Percentiles rank a stretch among this genome's conserved stretches.
These are phyloP conservation scores for Nicotiana benthamiana DNA, from an alignment of 257 asterid genomes.

Conservation along the genomic window DNA sequence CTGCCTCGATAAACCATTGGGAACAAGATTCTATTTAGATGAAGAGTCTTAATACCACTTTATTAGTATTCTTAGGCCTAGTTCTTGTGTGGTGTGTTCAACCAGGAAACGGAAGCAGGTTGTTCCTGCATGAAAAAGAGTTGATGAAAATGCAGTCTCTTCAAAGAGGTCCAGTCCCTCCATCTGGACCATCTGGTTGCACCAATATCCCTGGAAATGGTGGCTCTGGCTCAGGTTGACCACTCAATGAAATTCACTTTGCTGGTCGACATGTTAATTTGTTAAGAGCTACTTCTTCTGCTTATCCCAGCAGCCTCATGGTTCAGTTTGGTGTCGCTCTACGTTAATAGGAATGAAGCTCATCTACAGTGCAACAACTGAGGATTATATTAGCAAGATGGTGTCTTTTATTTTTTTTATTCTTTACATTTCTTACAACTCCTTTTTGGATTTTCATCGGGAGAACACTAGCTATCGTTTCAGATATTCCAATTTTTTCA, in stretches of 20 bases:
- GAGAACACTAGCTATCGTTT: background rate
- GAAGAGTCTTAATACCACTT: conserved; percentile 8
- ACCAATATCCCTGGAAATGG: conserved; percentile 54
- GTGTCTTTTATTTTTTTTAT: background rate
- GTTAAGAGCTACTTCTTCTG: background rate
- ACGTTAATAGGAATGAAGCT: conserved; percentile 7
- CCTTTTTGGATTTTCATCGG: background rate
- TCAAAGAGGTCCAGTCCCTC: conserved; percentile 47
- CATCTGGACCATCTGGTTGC: conserved; percentile 61
- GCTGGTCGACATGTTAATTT: conserved; percentile 12
- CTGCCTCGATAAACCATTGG: no score
- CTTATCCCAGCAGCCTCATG: conserved; percentile 5
- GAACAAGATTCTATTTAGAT: conserved; percentile 13
- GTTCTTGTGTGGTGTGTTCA: conserved; percentile 2
- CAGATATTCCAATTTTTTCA: background rate
- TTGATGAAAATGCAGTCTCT: conserved; percentile 13
- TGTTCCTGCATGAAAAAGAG: conserved; percentile 14
- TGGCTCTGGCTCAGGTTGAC: conserved; percentile 25
- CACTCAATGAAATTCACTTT: conserved; percentile 13
- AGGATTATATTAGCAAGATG: background rate
- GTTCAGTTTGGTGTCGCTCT: conserved; percentile 6
- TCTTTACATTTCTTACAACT: background rate
- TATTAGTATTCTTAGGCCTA: background rate
- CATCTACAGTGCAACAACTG: background rate
- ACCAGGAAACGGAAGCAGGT: conserved; percentile 13